phyloP scores from a whole-genome alignment of 768 basidiomycete species.

The Suillus luteus region DNA sequence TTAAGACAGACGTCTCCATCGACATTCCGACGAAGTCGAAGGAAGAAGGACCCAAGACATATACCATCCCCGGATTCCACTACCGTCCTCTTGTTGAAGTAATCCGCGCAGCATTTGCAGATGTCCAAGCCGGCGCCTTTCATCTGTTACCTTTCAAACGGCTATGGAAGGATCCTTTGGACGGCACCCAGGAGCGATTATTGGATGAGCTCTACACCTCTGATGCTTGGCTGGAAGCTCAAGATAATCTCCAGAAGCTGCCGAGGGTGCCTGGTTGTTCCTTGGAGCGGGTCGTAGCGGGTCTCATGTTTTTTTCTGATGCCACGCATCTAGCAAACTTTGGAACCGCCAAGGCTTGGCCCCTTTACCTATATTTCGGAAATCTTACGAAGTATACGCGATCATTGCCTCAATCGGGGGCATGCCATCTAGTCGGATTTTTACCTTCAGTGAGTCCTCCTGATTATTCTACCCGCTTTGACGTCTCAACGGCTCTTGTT shows the following conservation, averaged over 20 bases:
- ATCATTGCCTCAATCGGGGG: constrained; percentile 12
- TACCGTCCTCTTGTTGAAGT: constrained; percentile 20
- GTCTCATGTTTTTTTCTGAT: too few species aligned
- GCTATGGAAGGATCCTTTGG: constrained; percentile 12
- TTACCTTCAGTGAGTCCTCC: constrained; percentile 20
- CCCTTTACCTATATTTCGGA: constrained; percentile 19
- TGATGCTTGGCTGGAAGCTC: constrained; percentile 19
- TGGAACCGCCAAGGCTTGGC: too few species aligned
- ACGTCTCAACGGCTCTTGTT: too few species aligned
- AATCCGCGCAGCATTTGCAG: constrained; percentile 14
- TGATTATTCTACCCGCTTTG: neutral
- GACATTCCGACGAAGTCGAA: neutral
- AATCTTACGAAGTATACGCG: constrained; percentile 24
- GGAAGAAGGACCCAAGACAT: neutral
- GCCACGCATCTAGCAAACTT: too few species aligned
- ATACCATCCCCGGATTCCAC: constrained; percentile 17
- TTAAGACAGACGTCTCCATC: too few species aligned
- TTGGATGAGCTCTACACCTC: constrained; percentile 25
- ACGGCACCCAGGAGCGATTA: constrained; percentile 13
- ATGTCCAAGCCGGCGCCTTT: constrained; percentile 13
- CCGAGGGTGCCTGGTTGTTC: constrained; percentile 18
- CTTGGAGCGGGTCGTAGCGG: constrained; percentile 12
- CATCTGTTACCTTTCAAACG: constrained; percentile 28
- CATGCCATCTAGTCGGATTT: constrained; percentile 18
- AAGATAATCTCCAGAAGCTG: constrained; percentile 14